Base-by-base conservation (phyloP, 176 grass and related monocot genomes). In the Thinopyrum elongatum region DNA sequence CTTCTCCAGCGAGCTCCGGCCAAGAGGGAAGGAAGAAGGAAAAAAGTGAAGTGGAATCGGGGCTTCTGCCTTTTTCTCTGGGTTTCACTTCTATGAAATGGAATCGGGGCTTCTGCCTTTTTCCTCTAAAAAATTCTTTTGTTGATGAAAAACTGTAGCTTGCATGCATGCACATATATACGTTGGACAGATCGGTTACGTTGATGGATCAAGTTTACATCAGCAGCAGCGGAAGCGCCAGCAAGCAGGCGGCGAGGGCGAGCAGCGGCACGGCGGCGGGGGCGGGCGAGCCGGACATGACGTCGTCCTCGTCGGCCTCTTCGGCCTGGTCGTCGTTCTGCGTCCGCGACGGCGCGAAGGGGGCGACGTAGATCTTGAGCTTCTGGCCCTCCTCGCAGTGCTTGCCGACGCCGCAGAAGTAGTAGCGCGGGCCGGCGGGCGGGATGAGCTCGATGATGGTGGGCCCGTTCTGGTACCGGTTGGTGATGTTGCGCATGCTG, bases 331-430 rank as follows among this genome's bases (percentile, higher is more conserved):
- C 74, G 27, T 76, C 74, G 8, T 55, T 5, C 74, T 51, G 89
- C n/a, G 23, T 71, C 38, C 39, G 70, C 29, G 49, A 53, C 5
- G 69, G 77, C 19, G 27, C 74, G 70, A 85, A 39, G 76, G 72
- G 29, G 25, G 78, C 80, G 77, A 96, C 97, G 58, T 92, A 80
- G 87, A 99, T 85, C 65, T 60, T 58, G 17, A 99, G 76, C 90
- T 94, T 94, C 79, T 95, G 88, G 0, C 97, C 97, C 1, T 63
- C 79, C 92, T 99, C 97, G 66, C 97, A 99, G 92, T 96, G 94
- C 78, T 91, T 39, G 27, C 94, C 97, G 27, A 99, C 87, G 55
- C 88, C 86, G 90, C 92, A 92, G 65, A 94, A 99, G 72, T 87
- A 99, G 82, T 85, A 96, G 51, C 83, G 90, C 47, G 79, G 68